Percentiles rank a stretch among this genome's conserved stretches.
Conservation (phyloP, 2,329 filamentous ascomycete genomes). For the Stagonosporopsis tanaceti region DNA sequence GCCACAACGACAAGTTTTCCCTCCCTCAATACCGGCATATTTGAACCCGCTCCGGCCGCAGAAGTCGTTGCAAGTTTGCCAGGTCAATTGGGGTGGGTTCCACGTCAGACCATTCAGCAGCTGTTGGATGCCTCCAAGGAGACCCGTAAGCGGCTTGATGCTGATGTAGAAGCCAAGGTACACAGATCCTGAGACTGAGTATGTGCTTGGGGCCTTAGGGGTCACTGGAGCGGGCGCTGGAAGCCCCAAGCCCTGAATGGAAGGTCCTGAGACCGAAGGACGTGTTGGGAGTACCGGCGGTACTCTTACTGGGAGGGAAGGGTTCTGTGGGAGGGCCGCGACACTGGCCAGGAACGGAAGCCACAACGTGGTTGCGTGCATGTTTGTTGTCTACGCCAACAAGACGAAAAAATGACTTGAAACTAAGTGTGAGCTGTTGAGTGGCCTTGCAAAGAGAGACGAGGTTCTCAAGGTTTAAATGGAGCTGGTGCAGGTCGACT, state of each 20-base stretch:
- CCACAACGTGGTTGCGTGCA: conserved; percentile 6
- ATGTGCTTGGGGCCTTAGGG: background rate
- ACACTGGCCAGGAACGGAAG: conserved; percentile 7
- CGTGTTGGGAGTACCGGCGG: background rate
- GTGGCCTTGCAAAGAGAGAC: background rate
- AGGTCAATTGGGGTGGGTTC: background rate
- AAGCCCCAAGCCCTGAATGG: background rate
- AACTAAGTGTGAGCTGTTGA: background rate
- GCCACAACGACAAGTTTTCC: conserved; percentile 11
- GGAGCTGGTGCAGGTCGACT: background rate
- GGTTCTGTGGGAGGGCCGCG: background rate
- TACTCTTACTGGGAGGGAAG: background rate
- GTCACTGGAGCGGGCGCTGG: no score
- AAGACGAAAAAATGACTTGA: background rate
- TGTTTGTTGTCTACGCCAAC: background rate
- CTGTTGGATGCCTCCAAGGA: background rate
- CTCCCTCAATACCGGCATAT: conserved; percentile 12
- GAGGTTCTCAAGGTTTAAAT: background rate
- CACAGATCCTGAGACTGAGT: background rate
- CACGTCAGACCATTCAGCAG: conserved; percentile 1
- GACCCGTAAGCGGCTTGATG: background rate
- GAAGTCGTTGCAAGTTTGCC: conserved; percentile 1
- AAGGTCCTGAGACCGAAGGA: background rate
- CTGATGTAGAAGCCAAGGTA: conserved; percentile 12
- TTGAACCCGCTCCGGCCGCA: background rate